Base-by-base conservation (phyloP, 2,329 filamentous ascomycete genomes). In the Lachnellula subtilissima region DNA sequence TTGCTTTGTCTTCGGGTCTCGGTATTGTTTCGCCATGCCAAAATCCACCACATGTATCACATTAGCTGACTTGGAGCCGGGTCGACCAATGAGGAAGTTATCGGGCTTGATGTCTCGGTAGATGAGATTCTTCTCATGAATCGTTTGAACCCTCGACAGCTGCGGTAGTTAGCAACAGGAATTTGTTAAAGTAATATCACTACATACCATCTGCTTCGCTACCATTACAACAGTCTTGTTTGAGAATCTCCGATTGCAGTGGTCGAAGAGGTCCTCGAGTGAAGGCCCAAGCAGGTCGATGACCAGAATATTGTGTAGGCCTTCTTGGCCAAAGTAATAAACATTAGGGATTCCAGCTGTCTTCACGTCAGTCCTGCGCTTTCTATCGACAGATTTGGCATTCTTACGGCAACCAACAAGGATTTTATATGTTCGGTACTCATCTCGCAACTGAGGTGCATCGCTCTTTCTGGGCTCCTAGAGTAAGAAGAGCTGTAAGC, bases 211-310 rank as follows among this genome's bases (percentile, higher is more conserved):
- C 74, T 99, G 93, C 78, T 97, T 97, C 46, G 94, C 93, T 55
- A 97, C 92, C 94, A 97, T 97, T 60, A 97, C 92, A 12, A 97
- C 93, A 0, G 94, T 99, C 83, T 99, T 97, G 73, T 93, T 92
- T 6, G 89, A 87, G 76, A 99, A 99, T 65, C 92, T 87, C 67
- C 93, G 84, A 70, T 94, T 94, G 78, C 93, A 99, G 75, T 96
- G 91, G 72, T 99, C 93, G 72, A 99, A 99, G 19, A 99, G 83
- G 71, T 99, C 93, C 73, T 99, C 93, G 58, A 99, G 81, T 62
- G 91, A 96, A 52, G 93, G 93, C 15, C 93, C 93, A 25, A 99
- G 86, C 43, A 99, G 81, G 75, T 99, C 93, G 69, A 97, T 97
- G 66, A 99, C 93, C 50, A 99, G 86, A 65, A 97, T 97, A 77